These are phyloP conservation scores for Podaxis sp. DNA, from an alignment of 768 basidiomycete species.

Conservation along the genomic window DNA sequence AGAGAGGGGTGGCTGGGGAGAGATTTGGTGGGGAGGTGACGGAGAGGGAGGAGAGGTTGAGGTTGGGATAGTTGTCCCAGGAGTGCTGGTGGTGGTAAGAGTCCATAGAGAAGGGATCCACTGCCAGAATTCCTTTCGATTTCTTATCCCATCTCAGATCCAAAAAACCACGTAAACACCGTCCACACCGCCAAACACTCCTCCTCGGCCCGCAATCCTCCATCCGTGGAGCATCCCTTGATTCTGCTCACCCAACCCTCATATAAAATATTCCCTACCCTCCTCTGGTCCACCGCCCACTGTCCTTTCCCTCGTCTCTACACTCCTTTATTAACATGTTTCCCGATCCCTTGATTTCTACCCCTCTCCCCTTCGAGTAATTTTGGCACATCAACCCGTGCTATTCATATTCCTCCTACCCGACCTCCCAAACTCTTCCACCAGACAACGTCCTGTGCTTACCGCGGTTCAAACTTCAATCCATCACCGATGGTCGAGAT, in stretches of 20 bases:
- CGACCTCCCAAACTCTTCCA: background rate
- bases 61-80: constrained; percentile 40
- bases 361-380: background rate
- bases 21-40: constrained; percentile 64
- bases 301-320: background rate
- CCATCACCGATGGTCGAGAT: background rate
- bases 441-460: background rate
- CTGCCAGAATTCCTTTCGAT: background rate
- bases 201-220: constrained; percentile 2
- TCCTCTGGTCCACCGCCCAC: background rate
- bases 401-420: background rate
- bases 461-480: background rate
- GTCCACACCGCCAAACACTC: constrained; percentile 13
- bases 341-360: background rate
- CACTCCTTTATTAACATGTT: background rate
- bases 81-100: constrained; percentile 24
- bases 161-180: constrained; percentile 8
- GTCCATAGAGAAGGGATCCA: background rate
- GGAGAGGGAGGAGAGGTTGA: constrained; percentile 64
- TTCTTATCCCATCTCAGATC: constrained; percentile 13
- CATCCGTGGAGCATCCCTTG: background rate
- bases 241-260: background rate
- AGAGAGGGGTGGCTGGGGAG: constrained; percentile 46
- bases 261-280: background rate
- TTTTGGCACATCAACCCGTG: background rate